A percentile compares a stretch with the other conserved stretches of the same genome.
Conservation (phyloP, 805 yeast species). For the Komagataella ulmi region DNA sequence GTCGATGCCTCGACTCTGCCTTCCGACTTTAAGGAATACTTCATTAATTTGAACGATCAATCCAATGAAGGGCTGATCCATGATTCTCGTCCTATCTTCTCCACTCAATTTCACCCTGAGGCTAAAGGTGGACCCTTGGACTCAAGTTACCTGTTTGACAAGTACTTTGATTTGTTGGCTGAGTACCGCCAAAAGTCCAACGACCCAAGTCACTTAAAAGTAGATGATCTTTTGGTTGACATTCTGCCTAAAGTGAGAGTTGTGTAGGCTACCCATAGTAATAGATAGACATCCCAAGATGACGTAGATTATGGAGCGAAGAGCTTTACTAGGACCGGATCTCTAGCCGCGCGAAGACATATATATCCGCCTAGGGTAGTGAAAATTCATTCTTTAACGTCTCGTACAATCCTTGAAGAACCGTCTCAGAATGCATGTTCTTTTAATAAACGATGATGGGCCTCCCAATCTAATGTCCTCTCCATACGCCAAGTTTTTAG, state of each 20-base stretch:
- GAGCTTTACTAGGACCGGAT: neutral
- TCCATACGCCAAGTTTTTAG: slow-evolving; percentile 75
- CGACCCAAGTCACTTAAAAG: slow-evolving; percentile 20
- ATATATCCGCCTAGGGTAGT: neutral
- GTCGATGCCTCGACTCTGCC: slow-evolving; percentile 75
- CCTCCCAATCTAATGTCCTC: slow-evolving; percentile 72
- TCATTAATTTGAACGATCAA: slow-evolving; percentile 87
- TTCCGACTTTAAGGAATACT: slow-evolving; percentile 71
- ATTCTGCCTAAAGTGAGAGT: slow-evolving; percentile 58
- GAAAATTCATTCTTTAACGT: neutral
- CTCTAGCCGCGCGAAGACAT: neutral
- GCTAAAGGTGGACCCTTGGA: slow-evolving; percentile 99
- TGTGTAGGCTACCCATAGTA: slow-evolving; percentile 13
- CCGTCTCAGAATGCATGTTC: neutral
- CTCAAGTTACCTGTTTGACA: slow-evolving; percentile 82
- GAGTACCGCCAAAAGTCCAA: slow-evolving; percentile 34
- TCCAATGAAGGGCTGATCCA: slow-evolving; percentile 98
- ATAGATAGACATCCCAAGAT: neutral
- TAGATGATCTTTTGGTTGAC: slow-evolving; percentile 38
- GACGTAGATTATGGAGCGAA: neutral
- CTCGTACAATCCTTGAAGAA: neutral
- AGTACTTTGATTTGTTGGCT: slow-evolving; percentile 61
- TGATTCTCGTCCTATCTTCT: slow-evolving; percentile 74
- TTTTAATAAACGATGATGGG: slow-evolving; percentile 88
- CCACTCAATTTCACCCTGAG: slow-evolving; percentile 98